These are phyloP conservation scores for Starmerella tilneyi DNA, from an alignment of 805 yeast species.

Conservation along the genomic window DNA sequence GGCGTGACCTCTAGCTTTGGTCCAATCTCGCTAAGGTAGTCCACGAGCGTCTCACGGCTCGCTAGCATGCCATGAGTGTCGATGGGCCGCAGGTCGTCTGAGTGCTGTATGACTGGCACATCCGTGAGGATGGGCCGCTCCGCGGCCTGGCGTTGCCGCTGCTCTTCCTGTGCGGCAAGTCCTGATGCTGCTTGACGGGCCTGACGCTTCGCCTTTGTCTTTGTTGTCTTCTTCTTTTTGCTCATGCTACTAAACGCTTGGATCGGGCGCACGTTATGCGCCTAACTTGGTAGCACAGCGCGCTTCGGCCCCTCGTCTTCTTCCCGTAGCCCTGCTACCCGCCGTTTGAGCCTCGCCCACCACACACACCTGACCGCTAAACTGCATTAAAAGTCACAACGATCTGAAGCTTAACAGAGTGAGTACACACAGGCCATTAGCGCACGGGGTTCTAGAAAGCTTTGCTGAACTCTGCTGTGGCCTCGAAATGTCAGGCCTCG, in stretches of 20 bases:
- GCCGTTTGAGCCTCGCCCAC: too few relatives aligned
- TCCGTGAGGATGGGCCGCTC: constrained; percentile 1
- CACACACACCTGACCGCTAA: too few relatives aligned
- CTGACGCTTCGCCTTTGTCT: constrained; percentile 4
- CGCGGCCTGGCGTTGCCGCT: neutral
- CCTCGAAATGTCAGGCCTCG: constrained; percentile 29
- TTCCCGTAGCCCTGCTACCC: too few relatives aligned
- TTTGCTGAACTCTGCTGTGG: neutral
- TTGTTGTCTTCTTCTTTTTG: constrained; percentile 10
- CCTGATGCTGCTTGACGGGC: constrained; percentile 2
- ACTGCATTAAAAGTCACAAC: too few relatives aligned
- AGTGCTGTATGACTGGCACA: constrained; percentile 1
- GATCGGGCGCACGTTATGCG: too few relatives aligned
- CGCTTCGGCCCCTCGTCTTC: too few relatives aligned
- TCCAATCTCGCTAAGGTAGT: constrained; percentile 2
- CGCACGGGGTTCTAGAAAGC: neutral
- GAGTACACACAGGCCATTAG: too few relatives aligned
- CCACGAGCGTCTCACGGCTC: constrained; percentile 3
- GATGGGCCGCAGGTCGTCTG: constrained; percentile 4
- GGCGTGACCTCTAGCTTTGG: neutral
- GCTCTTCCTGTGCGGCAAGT: neutral
- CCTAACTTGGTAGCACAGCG: too few relatives aligned
- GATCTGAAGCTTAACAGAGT: too few relatives aligned
- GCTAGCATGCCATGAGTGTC: constrained; percentile 1
- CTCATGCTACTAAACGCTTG: too few relatives aligned